These are phyloP conservation scores for Scutellaria minor DNA, from an alignment of 257 asterid species.

Conservation along the genomic window DNA sequence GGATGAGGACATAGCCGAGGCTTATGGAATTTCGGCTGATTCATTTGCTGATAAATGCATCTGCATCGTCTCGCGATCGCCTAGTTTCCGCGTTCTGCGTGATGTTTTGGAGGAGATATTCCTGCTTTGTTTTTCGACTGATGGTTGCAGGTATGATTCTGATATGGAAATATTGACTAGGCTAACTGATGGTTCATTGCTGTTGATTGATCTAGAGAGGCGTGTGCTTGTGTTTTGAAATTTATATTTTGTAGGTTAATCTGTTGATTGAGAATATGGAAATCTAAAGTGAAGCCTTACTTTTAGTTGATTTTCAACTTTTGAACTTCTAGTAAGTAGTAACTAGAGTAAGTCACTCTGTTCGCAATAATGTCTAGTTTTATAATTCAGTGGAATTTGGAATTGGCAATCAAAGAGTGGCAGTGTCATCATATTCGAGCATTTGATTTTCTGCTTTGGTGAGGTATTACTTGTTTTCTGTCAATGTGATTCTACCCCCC, in stretches of 20 bases:
- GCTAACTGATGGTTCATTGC: constrained; percentile 11
- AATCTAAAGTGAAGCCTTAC: neutral
- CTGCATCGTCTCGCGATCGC: constrained; percentile 86
- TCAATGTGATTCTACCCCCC: constrained; percentile 8
- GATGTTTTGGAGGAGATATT: constrained; percentile 87
- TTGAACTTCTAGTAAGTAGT: constrained; percentile 1
- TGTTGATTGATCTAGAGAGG: constrained; percentile 4
- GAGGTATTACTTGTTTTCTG: neutral
- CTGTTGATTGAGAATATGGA: neutral
- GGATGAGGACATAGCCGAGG: constrained; percentile 84
- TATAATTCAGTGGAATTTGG: constrained; percentile 6
- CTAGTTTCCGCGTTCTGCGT: constrained; percentile 72
- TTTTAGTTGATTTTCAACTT: neutral
- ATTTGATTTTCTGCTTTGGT: neutral
- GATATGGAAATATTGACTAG: too few relatives aligned
- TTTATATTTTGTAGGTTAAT: neutral
- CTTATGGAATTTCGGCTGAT: constrained; percentile 60
- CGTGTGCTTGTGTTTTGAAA: constrained; percentile 1
- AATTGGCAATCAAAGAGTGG: neutral
- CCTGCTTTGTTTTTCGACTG: constrained; percentile 73
- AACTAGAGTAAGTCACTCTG: neutral
- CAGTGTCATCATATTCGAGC: neutral
- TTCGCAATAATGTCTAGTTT: neutral
- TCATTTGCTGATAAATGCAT: constrained; percentile 87
- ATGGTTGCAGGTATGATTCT: constrained; percentile 74